phyloP scores from a whole-genome alignment of 2,329 filamentous ascomycete genomes.

The Drechmeria coniospora region DNA sequence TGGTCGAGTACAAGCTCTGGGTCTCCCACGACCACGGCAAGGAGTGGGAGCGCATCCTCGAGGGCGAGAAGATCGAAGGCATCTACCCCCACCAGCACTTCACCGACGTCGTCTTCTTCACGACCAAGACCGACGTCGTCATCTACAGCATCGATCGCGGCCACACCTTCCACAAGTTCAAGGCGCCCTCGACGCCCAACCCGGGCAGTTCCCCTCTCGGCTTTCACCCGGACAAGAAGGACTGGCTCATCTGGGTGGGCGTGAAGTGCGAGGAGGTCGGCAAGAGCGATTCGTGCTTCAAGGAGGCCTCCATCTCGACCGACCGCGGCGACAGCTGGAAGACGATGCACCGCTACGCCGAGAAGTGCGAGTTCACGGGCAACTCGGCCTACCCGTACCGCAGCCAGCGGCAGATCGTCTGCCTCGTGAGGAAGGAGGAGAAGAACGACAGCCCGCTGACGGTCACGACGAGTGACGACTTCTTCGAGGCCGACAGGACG shows the following conservation, averaged over 20 bases:
- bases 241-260: slow-evolving; percentile 89
- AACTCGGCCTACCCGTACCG: slow-evolving; percentile 41
- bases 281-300: slow-evolving; percentile 44
- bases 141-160: slow-evolving; percentile 75
- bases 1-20: slow-evolving; percentile 43
- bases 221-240: slow-evolving; percentile 74
- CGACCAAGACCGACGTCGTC: slow-evolving; percentile 50
- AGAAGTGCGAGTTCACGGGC: slow-evolving; percentile 76
- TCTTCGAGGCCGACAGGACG: slow-evolving; percentile 48
- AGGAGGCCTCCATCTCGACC: slow-evolving; percentile 58
- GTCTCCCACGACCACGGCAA: slow-evolving; percentile 80
- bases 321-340: slow-evolving; percentile 75
- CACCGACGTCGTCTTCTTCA: slow-evolving; percentile 75
- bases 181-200: slow-evolving; percentile 42
- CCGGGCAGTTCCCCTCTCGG: slow-evolving; percentile 33
- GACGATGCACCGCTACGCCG: slow-evolving; percentile 55
- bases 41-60: slow-evolving; percentile 57
- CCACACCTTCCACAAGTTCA: slow-evolving; percentile 55
- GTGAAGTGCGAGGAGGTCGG: slow-evolving; percentile 46
- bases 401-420: slow-evolving; percentile 40
- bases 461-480: slow-evolving; percentile 65
- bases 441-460: slow-evolving; percentile 45
- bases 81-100: slow-evolving; percentile 70
- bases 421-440: slow-evolving; percentile 39
- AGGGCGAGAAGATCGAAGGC: slow-evolving; percentile 50